Evolutionary conservation across 257 asterid species (phyloP).

Genomic region (Solanum acaule): DNA sequence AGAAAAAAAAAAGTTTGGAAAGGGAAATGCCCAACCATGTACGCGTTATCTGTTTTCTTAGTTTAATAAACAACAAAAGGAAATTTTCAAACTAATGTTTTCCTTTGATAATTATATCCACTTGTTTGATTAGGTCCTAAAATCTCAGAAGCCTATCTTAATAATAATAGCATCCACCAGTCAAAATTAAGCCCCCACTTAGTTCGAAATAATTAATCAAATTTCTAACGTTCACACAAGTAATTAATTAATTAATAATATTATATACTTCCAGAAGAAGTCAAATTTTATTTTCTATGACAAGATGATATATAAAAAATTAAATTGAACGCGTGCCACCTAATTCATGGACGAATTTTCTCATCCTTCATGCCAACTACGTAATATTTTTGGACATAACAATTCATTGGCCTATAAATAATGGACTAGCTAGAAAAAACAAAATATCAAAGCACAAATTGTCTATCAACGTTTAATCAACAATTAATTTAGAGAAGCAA

Average conservation of each 20-base stretch:
- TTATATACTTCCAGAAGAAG: not conserved
- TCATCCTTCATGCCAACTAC: not conserved
- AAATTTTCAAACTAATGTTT: not conserved
- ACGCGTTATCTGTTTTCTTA: not conserved
- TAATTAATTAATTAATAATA: not conserved
- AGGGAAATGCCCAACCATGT: not conserved
- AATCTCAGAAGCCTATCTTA: not conserved
- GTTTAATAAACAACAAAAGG: not conserved
- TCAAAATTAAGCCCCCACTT: not conserved
- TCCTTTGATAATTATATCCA: not conserved
- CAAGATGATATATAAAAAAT: not conserved
- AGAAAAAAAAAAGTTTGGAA: not conserved
- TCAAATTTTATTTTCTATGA: not conserved
- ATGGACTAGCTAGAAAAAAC: not conserved
- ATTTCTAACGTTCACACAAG: not conserved
- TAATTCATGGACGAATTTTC: not conserved
- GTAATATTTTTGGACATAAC: not conserved
- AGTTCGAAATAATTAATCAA: not conserved
- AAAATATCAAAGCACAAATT: not conserved
- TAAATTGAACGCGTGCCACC: not conserved
- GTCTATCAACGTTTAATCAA: not conserved
- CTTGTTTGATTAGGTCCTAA: not conserved
- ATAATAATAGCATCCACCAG: not conserved
- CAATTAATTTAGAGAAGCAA: not conserved
- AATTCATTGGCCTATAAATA: not conserved